These are phyloP conservation scores for Botryococcus braunii DNA, from an alignment of 163 green algal species.

Conservation along the genomic window DNA sequence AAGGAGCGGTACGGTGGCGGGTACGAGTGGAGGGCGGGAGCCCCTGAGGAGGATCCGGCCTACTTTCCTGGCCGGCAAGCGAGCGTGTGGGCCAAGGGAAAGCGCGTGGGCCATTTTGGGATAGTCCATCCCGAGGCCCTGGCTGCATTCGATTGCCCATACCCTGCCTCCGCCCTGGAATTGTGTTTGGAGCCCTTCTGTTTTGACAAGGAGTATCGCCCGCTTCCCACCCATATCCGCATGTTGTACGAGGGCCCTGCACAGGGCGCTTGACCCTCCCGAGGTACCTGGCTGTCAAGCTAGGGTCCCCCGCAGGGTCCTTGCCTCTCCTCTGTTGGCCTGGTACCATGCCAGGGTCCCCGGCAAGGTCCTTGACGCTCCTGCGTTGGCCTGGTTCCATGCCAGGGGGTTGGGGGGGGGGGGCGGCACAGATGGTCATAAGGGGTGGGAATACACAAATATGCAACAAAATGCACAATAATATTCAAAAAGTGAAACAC, in stretches of 20 bases:
- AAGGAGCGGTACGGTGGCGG: constrained; percentile 19
- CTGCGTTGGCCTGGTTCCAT: too few species aligned
- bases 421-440: too few species aligned
- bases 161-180: constrained; percentile 88
- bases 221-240: constrained; percentile 28
- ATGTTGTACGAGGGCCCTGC: constrained; percentile 6
- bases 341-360: too few species aligned
- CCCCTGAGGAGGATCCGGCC: constrained; percentile 44
- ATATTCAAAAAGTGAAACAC: too few species aligned
- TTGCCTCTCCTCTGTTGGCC: too few species aligned
- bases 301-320: too few species aligned
- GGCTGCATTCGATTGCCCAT: constrained; percentile 79
- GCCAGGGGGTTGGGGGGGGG: too few species aligned
- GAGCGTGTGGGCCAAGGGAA: constrained; percentile 26
- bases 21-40: constrained; percentile 72
- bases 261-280: too few species aligned
- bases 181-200: constrained; percentile 89
- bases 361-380: too few species aligned
- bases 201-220: constrained; percentile 67
- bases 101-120: constrained; percentile 70
- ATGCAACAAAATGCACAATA: too few species aligned
- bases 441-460: too few species aligned
- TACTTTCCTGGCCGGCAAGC: constrained; percentile 93
- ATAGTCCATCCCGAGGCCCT: constrained; percentile 94
- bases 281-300: too few species aligned